Evolutionary conservation across 2,329 filamentous ascomycete species (phyloP).

Genomic region (Fusarium bulbicola): DNA sequence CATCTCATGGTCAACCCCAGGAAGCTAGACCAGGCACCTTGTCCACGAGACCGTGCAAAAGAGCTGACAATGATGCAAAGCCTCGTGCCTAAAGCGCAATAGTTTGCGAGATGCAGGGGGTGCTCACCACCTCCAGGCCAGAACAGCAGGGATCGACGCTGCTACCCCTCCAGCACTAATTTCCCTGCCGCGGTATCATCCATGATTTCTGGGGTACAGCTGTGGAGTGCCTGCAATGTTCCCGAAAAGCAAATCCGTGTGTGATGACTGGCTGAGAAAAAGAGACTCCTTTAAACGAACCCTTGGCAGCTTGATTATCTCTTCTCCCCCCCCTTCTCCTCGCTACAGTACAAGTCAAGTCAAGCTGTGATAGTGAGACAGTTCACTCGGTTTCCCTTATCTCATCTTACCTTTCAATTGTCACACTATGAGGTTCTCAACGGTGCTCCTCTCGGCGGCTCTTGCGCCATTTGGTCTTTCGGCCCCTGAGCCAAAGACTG

Average conservation of each 20-base stretch:
- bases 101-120: slow-evolving; percentile 30
- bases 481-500: slow-evolving; percentile 39
- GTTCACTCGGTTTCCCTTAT: neutral
- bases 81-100: slow-evolving; percentile 16
- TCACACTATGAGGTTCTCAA: slow-evolving; percentile 51
- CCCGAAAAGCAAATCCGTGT: slow-evolving; percentile 6
- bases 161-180: neutral
- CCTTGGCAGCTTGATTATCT: neutral
- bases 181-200: slow-evolving; percentile 9
- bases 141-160: neutral
- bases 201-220: slow-evolving; percentile 20
- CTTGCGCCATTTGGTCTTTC: slow-evolving; percentile 48
- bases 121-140: neutral
- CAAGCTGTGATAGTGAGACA: neutral
- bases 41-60: neutral
- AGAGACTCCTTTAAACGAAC: slow-evolving; percentile 4
- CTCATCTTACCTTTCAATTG: neutral
- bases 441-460: slow-evolving; percentile 45
- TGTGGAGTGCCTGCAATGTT: neutral
- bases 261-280: slow-evolving; percentile 20
- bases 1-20: neutral
- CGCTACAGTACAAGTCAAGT: neutral
- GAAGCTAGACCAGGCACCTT: neutral
- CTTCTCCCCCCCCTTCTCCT: neutral
- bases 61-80: slow-evolving; percentile 2